Conservation (phyloP, 352 stramenopile species). For the Pythium biforme region DNA sequence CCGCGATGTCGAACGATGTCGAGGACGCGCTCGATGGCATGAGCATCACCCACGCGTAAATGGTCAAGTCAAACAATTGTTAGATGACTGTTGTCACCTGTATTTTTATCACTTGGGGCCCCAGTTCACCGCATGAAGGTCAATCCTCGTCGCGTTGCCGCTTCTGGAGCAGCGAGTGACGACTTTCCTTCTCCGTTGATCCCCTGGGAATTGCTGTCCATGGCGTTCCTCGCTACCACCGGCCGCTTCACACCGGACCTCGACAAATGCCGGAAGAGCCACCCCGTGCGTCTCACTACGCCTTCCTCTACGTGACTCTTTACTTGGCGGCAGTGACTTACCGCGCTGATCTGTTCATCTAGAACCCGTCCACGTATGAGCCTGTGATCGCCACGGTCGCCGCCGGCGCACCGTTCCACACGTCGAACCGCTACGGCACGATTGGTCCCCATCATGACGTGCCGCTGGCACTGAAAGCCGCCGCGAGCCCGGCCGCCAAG, state of each 20-base stretch:
- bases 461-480: background rate
- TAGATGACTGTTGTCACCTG: too few species aligned
- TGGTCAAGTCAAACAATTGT: too few species aligned
- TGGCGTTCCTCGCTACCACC: constrained; percentile 54
- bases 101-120: too few species aligned
- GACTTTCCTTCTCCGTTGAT: too few species aligned
- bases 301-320: background rate
- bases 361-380: constrained; percentile 55
- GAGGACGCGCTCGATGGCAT: background rate
- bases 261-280: constrained; percentile 31
- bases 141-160: too few species aligned
- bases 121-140: too few species aligned
- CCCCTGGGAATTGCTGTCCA: too few species aligned
- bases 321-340: background rate
- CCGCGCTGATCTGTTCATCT: background rate
- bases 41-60: background rate
- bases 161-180: too few species aligned
- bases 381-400: constrained; percentile 21
- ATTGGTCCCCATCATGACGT: constrained; percentile 40
- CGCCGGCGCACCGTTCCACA: constrained; percentile 6
- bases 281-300: constrained; percentile 25
- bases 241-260: constrained; percentile 51
- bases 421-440: constrained; percentile 30
- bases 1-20: background rate
- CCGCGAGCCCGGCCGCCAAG: constrained; percentile 9